A percentile compares a stretch with the other conserved stretches of the same genome.
phyloP scores from a whole-genome alignment of 2,329 filamentous ascomycete species.

The Venturia asperata region DNA sequence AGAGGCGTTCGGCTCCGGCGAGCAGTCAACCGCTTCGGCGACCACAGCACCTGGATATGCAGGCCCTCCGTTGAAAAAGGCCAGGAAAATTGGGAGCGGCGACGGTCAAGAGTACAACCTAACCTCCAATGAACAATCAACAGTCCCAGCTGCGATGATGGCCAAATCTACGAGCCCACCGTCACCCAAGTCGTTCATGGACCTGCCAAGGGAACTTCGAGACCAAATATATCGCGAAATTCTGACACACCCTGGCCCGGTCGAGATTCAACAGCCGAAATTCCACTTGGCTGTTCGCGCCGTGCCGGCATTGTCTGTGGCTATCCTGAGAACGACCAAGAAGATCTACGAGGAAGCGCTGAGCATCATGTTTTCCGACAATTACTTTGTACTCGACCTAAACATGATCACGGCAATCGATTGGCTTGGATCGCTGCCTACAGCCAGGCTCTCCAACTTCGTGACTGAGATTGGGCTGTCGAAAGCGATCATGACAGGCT shows the following conservation, averaged over 20 bases:
- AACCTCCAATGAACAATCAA: no score
- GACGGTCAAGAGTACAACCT: no score
- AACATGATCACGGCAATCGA: slow-evolving; percentile 29
- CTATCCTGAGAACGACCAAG: slow-evolving; percentile 34
- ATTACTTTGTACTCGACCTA: slow-evolving; percentile 36
- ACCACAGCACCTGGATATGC: background rate
- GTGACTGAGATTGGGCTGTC: slow-evolving; percentile 6
- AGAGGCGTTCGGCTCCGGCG: background rate
- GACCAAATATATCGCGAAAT: slow-evolving; percentile 16
- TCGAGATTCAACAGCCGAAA: slow-evolving; percentile 15
- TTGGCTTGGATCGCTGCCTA: slow-evolving; percentile 32
- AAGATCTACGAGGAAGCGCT: slow-evolving; percentile 36
- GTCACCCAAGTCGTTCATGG: slow-evolving; percentile 5
- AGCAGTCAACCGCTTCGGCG: background rate
- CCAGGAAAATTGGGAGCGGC: background rate
- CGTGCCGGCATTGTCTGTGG: slow-evolving; percentile 19
- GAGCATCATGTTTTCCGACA: slow-evolving; percentile 35
- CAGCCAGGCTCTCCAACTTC: background rate
- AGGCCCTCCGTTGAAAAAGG: background rate
- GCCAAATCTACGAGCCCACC: no score
- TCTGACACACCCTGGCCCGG: background rate
- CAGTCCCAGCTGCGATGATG: no score
- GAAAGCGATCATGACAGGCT: slow-evolving; percentile 17
- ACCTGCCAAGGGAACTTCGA: slow-evolving; percentile 13
- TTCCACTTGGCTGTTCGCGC: slow-evolving; percentile 14